phyloP scores from a whole-genome alignment of 257 asterid genomes.

The Rauvolfia tetraphylla region DNA sequence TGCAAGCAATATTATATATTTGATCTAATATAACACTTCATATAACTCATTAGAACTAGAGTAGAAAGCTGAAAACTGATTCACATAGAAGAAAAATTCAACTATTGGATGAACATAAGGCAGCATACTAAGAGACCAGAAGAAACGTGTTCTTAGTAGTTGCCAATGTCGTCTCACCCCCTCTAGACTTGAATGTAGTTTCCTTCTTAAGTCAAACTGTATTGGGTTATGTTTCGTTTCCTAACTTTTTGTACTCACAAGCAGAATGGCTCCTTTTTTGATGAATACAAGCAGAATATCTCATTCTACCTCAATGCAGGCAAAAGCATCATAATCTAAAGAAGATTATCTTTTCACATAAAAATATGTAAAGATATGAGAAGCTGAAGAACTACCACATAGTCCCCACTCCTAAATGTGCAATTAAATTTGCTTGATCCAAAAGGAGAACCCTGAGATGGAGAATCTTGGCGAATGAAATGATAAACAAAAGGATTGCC shows the following conservation, averaged over 20 bases:
- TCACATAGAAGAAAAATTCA: background rate
- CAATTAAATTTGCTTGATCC: conserved; percentile 31
- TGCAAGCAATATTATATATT: background rate
- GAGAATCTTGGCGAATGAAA: conserved; percentile 48
- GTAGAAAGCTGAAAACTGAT: background rate
- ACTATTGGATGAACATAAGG: background rate
- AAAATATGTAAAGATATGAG: conserved; percentile 12
- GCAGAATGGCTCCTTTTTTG: too few relatives aligned
- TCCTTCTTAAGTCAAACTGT: too few relatives aligned
- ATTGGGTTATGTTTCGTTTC: too few relatives aligned
- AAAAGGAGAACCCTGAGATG: conserved; percentile 36
- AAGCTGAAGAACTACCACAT: conserved; percentile 59
- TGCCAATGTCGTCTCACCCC: background rate
- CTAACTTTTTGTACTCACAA: background rate
- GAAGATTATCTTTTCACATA: background rate
- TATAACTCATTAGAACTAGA: background rate
- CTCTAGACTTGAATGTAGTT: background rate
- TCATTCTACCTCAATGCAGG: background rate
- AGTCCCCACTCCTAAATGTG: conserved; percentile 66
- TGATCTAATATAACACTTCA: background rate
- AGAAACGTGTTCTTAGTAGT: background rate
- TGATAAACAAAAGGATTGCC: conserved; percentile 57
- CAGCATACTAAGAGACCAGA: background rate
- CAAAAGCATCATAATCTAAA: background rate
- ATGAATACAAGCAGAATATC: too few relatives aligned